Conservation (phyloP, 352 stramenopile genomes). For the Globisporangium sylvaticum region DNA sequence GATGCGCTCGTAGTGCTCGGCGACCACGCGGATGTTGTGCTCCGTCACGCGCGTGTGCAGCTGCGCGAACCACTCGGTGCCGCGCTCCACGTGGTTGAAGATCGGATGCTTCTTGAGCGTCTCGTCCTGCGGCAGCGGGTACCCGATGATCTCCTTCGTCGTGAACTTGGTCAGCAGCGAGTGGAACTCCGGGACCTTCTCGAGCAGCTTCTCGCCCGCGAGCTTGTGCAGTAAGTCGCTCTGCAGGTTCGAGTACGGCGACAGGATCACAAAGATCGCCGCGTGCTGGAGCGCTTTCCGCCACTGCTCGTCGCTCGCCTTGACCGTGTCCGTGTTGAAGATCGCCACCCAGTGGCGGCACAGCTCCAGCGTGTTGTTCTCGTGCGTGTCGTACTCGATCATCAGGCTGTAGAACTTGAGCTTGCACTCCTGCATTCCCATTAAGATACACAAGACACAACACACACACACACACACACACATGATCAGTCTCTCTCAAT, state of each 20-base stretch:
- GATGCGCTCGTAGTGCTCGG: constrained; percentile 96
- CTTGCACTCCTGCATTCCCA: constrained; percentile 83
- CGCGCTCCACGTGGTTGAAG: constrained; percentile 73
- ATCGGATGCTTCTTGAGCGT: constrained; percentile 80
- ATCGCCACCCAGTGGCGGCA: constrained; percentile 85
- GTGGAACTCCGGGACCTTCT: constrained; percentile 62
- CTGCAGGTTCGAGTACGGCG: constrained; percentile 74
- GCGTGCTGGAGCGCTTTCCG: constrained; percentile 70
- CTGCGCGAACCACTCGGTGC: constrained; percentile 80
- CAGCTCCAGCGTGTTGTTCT: constrained; percentile 95
- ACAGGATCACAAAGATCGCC: constrained; percentile 73
- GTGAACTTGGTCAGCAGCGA: constrained; percentile 88
- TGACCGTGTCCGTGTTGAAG: constrained; percentile 73
- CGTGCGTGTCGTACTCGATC: constrained; percentile 94
- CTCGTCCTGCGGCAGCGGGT: constrained; percentile 88
- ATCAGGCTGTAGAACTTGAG: constrained; percentile 96
- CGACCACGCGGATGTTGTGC: constrained; percentile 96
- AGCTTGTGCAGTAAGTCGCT: constrained; percentile 73
- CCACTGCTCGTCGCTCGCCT: constrained; percentile 66
- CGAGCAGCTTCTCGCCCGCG: constrained; percentile 51
- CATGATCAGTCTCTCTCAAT: neutral
- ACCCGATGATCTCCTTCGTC: constrained; percentile 96
- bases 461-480: neutral
- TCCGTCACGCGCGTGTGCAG: constrained; percentile 94
- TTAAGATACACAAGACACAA: too few species aligned